Evolutionary conservation across 306 rosid genomes (phyloP).

Genomic region (Citrullus amarus): DNA sequence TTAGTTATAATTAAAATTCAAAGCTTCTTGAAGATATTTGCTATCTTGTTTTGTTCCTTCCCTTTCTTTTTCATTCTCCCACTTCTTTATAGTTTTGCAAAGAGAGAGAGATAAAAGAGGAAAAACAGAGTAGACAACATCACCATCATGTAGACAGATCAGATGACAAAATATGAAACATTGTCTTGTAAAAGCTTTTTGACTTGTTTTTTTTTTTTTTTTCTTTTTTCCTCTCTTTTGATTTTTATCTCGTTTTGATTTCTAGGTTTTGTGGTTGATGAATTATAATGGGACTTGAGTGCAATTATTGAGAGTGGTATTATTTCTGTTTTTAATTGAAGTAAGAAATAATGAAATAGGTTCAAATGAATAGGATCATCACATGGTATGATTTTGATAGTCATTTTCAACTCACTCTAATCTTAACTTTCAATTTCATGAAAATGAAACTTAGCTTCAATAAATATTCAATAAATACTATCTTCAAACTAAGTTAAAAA

Average conservation of each 20-base stretch:
- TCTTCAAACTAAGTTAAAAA: no score
- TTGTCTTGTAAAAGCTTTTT: background rate
- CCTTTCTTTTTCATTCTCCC: background rate
- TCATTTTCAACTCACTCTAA: no score
- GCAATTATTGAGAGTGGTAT: background rate
- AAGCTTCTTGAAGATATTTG: background rate
- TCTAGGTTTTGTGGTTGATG: background rate
- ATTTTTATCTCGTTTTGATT: background rate
- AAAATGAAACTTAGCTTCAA: no score
- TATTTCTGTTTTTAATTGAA: background rate
- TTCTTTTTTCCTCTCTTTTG: background rate
- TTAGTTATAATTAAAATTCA: background rate
- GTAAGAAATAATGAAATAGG: background rate
- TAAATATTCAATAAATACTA: no score
- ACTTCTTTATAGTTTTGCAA: background rate
- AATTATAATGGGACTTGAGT: background rate
- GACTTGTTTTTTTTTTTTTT: background rate
- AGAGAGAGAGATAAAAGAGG: background rate
- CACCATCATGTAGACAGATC: conserved; percentile 6
- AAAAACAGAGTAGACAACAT: background rate
- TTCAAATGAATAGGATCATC: background rate
- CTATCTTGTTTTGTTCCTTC: background rate
- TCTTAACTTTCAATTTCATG: no score
- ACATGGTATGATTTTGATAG: no score
- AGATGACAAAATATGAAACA: conserved; percentile 5